phyloP scores from a whole-genome alignment of 2,329 filamentous ascomycete genomes.

The Colletotrichum sp. region DNA sequence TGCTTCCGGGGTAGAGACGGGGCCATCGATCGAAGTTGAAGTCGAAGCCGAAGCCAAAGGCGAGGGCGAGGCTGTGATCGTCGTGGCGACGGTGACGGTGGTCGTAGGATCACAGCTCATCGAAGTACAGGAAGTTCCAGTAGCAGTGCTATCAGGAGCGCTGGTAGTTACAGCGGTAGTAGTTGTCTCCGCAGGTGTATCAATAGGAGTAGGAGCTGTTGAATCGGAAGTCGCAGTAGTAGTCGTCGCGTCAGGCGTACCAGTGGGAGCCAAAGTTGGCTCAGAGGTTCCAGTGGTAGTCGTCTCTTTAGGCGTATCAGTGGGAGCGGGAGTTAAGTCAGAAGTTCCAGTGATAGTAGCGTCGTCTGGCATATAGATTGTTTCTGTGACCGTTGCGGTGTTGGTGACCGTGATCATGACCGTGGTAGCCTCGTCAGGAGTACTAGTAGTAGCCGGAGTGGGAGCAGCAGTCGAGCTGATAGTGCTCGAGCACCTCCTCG shows the following conservation, averaged over 20 bases:
- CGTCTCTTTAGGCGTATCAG: too few species aligned
- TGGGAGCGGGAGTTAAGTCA: too few species aligned
- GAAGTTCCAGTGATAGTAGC: background rate
- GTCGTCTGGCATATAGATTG: background rate
- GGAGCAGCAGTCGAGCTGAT: background rate
- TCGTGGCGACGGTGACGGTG: background rate
- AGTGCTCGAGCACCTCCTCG: background rate
- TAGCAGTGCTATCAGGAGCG: background rate
- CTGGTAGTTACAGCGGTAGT: background rate
- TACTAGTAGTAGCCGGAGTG: background rate
- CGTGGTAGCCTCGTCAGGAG: background rate
- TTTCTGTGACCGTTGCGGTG: background rate
- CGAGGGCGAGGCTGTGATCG: background rate
- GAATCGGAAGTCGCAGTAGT: background rate
- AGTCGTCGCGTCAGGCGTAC: too few species aligned
- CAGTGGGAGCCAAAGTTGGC: too few species aligned
- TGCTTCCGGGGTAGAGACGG: background rate
- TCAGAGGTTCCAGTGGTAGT: too few species aligned
- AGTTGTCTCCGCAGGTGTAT: background rate
- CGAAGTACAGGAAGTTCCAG: background rate
- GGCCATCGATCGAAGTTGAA: background rate
- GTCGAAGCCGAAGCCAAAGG: background rate
- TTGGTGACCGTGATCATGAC: background rate
- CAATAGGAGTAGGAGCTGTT: background rate
- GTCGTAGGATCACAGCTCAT: background rate